Percentiles rank a stretch among this genome's conserved stretches.
These are phyloP conservation scores for Chaetomium olivaceum DNA, from an alignment of 2,329 filamentous ascomycete genomes.

Conservation along the genomic window DNA sequence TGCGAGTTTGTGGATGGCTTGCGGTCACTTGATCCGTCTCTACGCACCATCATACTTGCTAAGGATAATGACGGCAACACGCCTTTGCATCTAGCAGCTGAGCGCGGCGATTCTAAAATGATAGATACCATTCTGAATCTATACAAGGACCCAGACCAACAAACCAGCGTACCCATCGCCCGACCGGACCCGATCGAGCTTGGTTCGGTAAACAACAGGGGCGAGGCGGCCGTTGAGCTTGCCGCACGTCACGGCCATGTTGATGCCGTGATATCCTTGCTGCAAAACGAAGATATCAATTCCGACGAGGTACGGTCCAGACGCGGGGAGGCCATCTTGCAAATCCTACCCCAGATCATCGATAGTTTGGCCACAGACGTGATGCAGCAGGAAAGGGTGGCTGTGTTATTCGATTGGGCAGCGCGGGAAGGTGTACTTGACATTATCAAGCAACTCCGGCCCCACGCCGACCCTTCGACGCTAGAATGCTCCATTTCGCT, in stretches of 20 bases:
- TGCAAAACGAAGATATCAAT: not conserved
- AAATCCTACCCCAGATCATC: not conserved
- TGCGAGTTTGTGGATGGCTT: not conserved
- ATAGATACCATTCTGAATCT: not conserved
- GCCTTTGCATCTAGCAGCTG: not conserved
- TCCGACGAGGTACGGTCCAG: not conserved
- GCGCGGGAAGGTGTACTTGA: not conserved
- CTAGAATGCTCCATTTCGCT: not conserved
- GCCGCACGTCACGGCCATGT: not conserved
- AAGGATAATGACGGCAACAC: not conserved
- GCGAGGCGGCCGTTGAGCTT: not conserved
- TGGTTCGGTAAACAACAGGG: not conserved
- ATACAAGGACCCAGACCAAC: not conserved
- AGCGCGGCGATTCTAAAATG: not conserved
- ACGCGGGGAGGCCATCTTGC: not conserved
- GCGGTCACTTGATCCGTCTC: not conserved
- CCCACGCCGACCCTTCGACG: not conserved
- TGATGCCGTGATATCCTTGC: not conserved
- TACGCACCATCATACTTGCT: not conserved
- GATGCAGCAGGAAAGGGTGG: not conserved
- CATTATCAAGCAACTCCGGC: not conserved
- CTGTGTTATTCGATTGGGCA: not conserved
- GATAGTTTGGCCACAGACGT: not conserved
- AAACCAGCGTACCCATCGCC: not conserved
- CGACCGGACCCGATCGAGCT: not conserved